A percentile compares a stretch with the other conserved stretches of the same genome.
phyloP scores from a whole-genome alignment of 1,139 yeast species.

The Kodamaea suecica region DNA sequence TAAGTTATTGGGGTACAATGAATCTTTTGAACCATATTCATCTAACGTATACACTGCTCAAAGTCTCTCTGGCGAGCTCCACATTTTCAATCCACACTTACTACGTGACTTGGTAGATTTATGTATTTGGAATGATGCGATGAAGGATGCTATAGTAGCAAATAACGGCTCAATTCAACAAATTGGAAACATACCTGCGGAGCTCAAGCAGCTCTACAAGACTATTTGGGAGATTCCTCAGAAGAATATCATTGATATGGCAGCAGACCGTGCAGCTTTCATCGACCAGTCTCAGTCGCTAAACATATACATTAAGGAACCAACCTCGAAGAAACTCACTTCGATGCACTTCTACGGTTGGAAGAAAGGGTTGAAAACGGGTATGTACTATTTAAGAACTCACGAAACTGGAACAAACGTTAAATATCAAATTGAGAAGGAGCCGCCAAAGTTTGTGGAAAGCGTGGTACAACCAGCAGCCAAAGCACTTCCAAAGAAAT shows the following conservation, averaged over 20 bases:
- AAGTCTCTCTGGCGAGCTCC: constrained; percentile 86
- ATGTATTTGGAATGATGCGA: constrained; percentile 76
- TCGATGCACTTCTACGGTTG: constrained; percentile 97
- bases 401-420: constrained; percentile 41
- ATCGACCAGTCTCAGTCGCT: constrained; percentile 93
- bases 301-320: constrained; percentile 80
- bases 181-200: constrained; percentile 72
- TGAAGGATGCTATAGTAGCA: constrained; percentile 77
- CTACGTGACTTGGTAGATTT: constrained; percentile 77
- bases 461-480: constrained; percentile 3
- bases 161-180: constrained; percentile 85
- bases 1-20: constrained; percentile 84
- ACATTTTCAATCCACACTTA: constrained; percentile 80
- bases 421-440: constrained; percentile 10
- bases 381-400: constrained; percentile 95
- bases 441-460: constrained; percentile 7
- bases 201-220: constrained; percentile 74
- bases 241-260: constrained; percentile 84
- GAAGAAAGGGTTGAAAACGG: constrained; percentile 95
- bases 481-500: constrained; percentile 6
- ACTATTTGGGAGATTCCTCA: constrained; percentile 98
- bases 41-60: constrained; percentile 85
- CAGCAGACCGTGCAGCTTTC: constrained; percentile 91
- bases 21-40: constrained; percentile 89
- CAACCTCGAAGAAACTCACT: constrained; percentile 93